Conservation (phyloP, 306 rosid species). For the Prunus campanulata region DNA sequence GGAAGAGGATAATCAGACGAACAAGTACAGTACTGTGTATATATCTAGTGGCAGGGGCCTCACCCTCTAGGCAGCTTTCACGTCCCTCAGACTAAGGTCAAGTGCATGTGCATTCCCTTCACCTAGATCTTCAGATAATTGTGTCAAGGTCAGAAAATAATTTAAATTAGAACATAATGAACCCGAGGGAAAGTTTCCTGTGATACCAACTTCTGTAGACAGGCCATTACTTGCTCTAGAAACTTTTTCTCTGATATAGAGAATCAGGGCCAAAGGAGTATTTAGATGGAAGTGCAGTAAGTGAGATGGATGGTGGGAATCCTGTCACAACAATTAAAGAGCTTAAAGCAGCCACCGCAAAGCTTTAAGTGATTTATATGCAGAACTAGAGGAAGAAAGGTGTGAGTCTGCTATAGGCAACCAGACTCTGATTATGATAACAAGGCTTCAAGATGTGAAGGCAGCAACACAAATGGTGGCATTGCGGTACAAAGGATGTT, state of each 20-base stretch:
- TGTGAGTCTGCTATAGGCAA: constrained; percentile 61
- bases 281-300: constrained; percentile 45
- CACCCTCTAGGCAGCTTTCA: not conserved
- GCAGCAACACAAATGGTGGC: constrained; percentile 90
- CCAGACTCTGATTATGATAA: constrained; percentile 88
- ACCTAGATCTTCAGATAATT: not conserved
- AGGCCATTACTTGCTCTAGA: constrained; percentile 30
- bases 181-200: not conserved
- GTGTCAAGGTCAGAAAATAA: not conserved
- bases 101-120: not conserved
- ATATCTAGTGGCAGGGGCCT: not conserved
- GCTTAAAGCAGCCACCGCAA: constrained; percentile 50
- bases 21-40: not conserved
- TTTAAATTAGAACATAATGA: not conserved
- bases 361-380: constrained; percentile 53
- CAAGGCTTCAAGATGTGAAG: constrained; percentile 85
- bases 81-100: not conserved
- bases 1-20: not conserved
- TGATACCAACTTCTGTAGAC: not conserved
- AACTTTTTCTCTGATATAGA: constrained; percentile 18
- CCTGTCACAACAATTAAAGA: constrained; percentile 38
- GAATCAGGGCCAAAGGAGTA: constrained; percentile 50
- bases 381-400: constrained; percentile 85
- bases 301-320: constrained; percentile 52
- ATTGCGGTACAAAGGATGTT: constrained; percentile 77